Base-by-base conservation (phyloP, 805 yeast species). In the Candida insectalens region DNA sequence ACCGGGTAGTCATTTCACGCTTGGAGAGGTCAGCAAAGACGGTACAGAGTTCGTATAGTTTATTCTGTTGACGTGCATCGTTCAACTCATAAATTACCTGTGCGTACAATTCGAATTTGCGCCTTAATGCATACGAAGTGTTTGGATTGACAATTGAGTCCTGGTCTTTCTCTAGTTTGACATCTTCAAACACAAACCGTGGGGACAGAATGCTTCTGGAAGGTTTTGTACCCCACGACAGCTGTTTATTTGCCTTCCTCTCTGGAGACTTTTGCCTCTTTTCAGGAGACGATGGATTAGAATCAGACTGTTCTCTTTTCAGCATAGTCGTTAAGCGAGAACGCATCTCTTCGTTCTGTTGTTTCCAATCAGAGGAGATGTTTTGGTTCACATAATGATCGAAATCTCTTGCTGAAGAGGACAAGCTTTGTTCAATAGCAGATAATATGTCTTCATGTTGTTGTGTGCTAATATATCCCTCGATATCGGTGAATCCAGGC, bases 331-430 rank as follows among this genome's bases (percentile, higher is more conserved):
- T 89, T 43, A 85, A 72, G 15, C 78, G 71, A 42, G 74, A 78
- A 50, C 83, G 72, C 30, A 89, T 69, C 45, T 78, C 82, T 40
- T 75, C 74, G 47, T 84, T 78, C 42, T 84, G 74, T 32, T 72
- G 72, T 37, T 74, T 74, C 96, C 97, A 92, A 54, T 88, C 95
- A 31, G 82, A 65, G 3, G 80, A 63, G 18, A 92, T 66, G 46
- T 79, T 83, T 40, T 76, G 73, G 45, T 69, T 76, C 39, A 89
- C 76, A 51, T 76, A 83, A 29, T 56, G 59, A 53, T 88, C 96
- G 57, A 89, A 92, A 50, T 87, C 96, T 36, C 68, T 68, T 3
- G 94, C 78, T 4, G 95, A 87, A 15, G 74, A 58, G 2, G 70
- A 59, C 39, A 88, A 67, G 0, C 87, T 70, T 45, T 77, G 85